Evolutionary conservation across 768 basidiomycete genomes (phyloP).

Genomic region (Infundibulicybe gibba): DNA sequence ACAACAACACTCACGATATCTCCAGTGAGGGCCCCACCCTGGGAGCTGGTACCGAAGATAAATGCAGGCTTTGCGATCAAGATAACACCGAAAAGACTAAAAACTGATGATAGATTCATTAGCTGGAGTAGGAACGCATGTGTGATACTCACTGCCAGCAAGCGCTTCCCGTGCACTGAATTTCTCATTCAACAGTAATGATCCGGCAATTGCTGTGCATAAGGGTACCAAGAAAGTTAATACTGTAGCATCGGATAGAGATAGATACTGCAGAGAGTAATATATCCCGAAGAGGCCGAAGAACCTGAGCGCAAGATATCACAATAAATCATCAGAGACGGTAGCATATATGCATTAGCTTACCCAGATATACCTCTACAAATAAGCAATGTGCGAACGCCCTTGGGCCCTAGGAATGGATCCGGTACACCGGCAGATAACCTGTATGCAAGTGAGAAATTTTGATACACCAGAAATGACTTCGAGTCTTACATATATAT

Average conservation of each 20-base stretch:
- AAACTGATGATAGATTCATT: slow-evolving; percentile 28
- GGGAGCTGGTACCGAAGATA: slow-evolving; percentile 50
- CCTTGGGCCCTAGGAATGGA: slow-evolving; percentile 52
- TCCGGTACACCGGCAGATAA: slow-evolving; percentile 30
- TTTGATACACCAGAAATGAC: background rate
- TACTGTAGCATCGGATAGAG: slow-evolving; percentile 70
- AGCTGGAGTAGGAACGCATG: background rate
- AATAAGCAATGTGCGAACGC: slow-evolving; percentile 40
- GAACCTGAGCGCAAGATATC: slow-evolving; percentile 22
- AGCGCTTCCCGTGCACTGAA: slow-evolving; percentile 6
- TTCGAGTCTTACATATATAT: slow-evolving; percentile 35
- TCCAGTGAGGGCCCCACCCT: slow-evolving; percentile 8
- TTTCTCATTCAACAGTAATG: slow-evolving; percentile 53
- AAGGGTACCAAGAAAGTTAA: slow-evolving; percentile 70
- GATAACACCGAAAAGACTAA: slow-evolving; percentile 72
- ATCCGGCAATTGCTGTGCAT: slow-evolving; percentile 54
- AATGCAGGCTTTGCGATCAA: slow-evolving; percentile 77
- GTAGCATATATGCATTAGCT: background rate
- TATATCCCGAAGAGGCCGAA: slow-evolving; percentile 51
- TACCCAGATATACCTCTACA: slow-evolving; percentile 34
- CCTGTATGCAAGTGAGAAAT: slow-evolving; percentile 16
- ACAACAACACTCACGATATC: slow-evolving; percentile 14
- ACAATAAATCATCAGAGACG: background rate
- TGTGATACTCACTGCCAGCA: too few species aligned
- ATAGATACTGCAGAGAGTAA: slow-evolving; percentile 66